phyloP scores from a whole-genome alignment of 768 basidiomycete genomes.

The Tephrocybe rancida region DNA sequence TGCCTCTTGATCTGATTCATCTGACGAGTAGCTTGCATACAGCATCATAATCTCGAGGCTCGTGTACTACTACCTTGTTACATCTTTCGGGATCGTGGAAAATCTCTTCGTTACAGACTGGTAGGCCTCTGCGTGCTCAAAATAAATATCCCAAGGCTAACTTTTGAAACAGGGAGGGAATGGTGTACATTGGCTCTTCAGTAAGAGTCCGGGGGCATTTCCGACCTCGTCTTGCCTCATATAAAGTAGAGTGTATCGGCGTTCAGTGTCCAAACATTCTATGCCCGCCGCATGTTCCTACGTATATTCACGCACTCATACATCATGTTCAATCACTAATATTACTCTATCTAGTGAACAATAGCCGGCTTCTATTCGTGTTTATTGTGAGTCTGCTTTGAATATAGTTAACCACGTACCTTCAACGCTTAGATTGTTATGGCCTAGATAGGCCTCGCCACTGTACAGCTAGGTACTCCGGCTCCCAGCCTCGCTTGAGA shows the following conservation, averaged over 20 bases:
- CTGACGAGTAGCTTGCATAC: not conserved
- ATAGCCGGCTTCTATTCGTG: not conserved
- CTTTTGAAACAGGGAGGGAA: not conserved
- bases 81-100: no score
- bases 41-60: not conserved
- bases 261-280: conserved; percentile 4
- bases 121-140: not conserved
- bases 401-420: not conserved
- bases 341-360: not conserved
- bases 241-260: not conserved
- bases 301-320: not conserved
- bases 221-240: not conserved
- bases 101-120: not conserved
- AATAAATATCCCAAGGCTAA: not conserved
- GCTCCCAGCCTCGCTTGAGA: no score
- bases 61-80: conserved; percentile 1
- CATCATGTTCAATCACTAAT: not conserved
- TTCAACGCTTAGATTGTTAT: not conserved
- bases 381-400: not conserved
- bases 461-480: not conserved
- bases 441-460: not conserved
- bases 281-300: not conserved
- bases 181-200: not conserved
- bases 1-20: not conserved
- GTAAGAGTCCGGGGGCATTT: not conserved